These are phyloP conservation scores for Gloeopeniophorella convolvens DNA, from an alignment of 768 basidiomycete genomes.

Conservation along the genomic window DNA sequence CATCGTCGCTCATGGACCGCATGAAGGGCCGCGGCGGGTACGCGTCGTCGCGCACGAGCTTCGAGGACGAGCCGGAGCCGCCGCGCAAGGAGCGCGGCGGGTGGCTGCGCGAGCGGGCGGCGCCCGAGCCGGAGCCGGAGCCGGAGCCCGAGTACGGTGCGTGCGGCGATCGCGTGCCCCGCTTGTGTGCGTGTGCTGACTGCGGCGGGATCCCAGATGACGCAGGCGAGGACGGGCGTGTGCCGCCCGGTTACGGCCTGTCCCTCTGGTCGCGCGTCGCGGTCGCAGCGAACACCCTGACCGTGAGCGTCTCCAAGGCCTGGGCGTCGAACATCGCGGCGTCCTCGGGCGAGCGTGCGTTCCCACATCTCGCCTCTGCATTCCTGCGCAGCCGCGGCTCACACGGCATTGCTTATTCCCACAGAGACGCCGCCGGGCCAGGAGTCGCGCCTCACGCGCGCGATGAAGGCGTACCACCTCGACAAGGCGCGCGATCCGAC, in stretches of 20 bases:
- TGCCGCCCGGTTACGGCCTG: constrained; percentile 32
- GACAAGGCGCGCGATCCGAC: constrained; percentile 48
- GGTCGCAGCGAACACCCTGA: constrained; percentile 45
- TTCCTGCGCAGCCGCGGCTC: not conserved
- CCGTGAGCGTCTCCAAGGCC: constrained; percentile 51
- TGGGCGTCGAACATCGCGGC: constrained; percentile 32
- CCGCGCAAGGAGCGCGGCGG: constrained; percentile 1
- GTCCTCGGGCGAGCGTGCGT: constrained; percentile 18
- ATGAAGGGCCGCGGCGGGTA: constrained; percentile 28
- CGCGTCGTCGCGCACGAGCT: constrained; percentile 38
- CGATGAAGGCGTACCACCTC: constrained; percentile 63
- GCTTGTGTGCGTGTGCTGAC: constrained; percentile 16
- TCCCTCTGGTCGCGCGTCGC: constrained; percentile 54
- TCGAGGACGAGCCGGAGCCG: constrained; percentile 34
- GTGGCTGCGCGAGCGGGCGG: constrained; percentile 2
- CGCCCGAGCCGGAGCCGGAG: not conserved
- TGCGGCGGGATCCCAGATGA: too few relatives aligned
- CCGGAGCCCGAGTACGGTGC: not conserved
- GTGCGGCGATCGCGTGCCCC: not conserved
- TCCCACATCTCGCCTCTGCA: not conserved
- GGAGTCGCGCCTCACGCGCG: constrained; percentile 55
- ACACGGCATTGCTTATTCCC: not conserved
- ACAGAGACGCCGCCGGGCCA: constrained; percentile 46
- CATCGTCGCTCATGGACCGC: constrained; percentile 34
- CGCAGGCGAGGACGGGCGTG: constrained; percentile 6